Percentiles rank a stretch among this genome's conserved stretches.
phyloP scores from a whole-genome alignment of 2,329 filamentous ascomycete species.

The Elsinoe batatas region DNA sequence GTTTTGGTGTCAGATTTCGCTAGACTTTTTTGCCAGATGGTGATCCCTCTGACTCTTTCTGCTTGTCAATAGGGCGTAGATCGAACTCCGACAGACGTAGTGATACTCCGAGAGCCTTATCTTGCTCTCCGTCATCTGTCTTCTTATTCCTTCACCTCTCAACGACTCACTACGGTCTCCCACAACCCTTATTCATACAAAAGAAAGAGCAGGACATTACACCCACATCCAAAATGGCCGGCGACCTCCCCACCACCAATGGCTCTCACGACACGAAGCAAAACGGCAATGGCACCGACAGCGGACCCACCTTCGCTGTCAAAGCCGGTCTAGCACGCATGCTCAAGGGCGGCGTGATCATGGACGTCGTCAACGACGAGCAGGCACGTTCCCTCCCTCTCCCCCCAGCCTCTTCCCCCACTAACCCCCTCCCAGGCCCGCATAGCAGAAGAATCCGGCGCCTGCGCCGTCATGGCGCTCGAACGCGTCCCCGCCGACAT shows the following conservation, averaged over 20 bases:
- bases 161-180: not conserved
- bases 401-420: not conserved
- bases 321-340: constrained; percentile 95
- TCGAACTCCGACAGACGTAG: not conserved
- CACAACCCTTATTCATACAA: not conserved
- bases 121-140: not conserved
- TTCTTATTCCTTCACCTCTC: not conserved
- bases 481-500: constrained; percentile 97
- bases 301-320: constrained; percentile 60
- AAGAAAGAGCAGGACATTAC: not conserved
- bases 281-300: constrained; percentile 27
- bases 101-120: not conserved
- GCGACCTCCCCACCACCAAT: constrained; percentile 40
- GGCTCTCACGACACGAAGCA: constrained; percentile 25
- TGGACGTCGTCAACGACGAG: constrained; percentile 92
- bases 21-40: not conserved
- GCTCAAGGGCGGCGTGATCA: constrained; percentile 98
- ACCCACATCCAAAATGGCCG: constrained; percentile 29
- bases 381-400: constrained; percentile 42
- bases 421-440: constrained; percentile 51
- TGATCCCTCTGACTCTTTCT: not conserved
- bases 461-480: constrained; percentile 94
- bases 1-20: not conserved
- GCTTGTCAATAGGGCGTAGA: constrained; percentile 1
- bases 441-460: constrained; percentile 94